Percentiles rank a stretch among this genome's conserved stretches.
phyloP scores from a whole-genome alignment of 306 rosid genomes.

The Inga leiocalycina region DNA sequence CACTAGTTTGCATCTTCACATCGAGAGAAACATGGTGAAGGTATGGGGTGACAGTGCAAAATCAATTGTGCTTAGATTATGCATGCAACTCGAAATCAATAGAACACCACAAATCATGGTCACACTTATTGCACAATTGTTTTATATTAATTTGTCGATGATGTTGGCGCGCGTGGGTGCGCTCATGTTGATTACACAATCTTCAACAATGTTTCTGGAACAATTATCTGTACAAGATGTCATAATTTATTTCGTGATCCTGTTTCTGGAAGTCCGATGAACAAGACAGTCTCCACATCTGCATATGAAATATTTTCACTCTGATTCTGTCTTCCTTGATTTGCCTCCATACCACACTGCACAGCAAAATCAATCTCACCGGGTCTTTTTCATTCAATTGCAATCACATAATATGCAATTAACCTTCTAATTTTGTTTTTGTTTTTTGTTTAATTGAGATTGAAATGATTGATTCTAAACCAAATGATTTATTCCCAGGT shows the following conservation, averaged over 20 bases:
- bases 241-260: slow-evolving; percentile 24
- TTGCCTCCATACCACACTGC: neutral
- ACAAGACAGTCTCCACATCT: slow-evolving; percentile 67
- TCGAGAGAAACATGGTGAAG: neutral
- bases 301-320: neutral
- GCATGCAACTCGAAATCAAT: neutral
- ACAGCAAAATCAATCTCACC: neutral
- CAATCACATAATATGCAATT: neutral
- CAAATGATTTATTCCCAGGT: no score
- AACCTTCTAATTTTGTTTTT: neutral
- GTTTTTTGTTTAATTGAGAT: no score
- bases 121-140: neutral
- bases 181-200: neutral
- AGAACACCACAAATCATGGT: neutral
- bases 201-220: neutral
- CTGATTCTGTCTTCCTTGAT: neutral
- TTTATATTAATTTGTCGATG: neutral
- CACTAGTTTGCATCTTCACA: no score
- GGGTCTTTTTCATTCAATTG: neutral
- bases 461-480: no score
- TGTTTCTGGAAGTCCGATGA: slow-evolving; percentile 71
- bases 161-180: neutral
- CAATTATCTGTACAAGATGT: neutral
- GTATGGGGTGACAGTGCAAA: neutral
- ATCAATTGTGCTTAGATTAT: neutral